Evolutionary conservation across 2,329 filamentous ascomycete species (phyloP).

Genomic region (Colletotrichum navitas): DNA sequence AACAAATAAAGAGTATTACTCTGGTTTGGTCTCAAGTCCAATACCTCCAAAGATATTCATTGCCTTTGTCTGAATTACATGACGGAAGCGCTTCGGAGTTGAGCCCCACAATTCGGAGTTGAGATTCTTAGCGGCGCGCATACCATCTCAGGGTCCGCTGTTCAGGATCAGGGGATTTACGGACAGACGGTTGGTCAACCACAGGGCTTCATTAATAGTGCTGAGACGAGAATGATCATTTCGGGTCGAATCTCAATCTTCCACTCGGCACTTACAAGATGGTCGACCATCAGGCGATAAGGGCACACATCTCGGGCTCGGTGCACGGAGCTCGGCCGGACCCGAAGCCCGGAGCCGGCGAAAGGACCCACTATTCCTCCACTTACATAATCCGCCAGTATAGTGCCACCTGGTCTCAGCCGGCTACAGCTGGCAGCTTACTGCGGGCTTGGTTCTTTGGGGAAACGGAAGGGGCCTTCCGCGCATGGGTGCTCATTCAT

Average conservation of each 20-base stretch:
- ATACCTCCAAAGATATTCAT: neutral
- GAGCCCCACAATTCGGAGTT: constrained; percentile 36
- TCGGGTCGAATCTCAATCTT: neutral
- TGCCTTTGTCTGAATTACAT: neutral
- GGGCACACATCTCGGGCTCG: too few species aligned
- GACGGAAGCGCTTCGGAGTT: constrained; percentile 18
- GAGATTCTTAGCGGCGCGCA: neutral
- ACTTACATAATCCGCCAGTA: too few species aligned
- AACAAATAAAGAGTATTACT: neutral
- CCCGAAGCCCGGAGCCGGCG: neutral
- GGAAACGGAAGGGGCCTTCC: neutral
- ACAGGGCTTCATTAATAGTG: neutral
- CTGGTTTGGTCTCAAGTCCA: neutral
- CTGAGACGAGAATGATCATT: too few species aligned
- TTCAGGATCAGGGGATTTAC: too few species aligned
- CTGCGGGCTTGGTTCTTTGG: neutral
- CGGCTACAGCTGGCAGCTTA: accelerated
- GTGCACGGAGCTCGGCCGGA: neutral
- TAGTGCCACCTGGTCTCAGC: accelerated
- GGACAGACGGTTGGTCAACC: neutral
- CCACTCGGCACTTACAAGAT: neutral
- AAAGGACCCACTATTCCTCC: neutral
- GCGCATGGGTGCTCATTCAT: neutral
- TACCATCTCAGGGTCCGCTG: too few species aligned
- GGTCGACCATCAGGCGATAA: neutral